Conservation (phyloP, 2,329 filamentous ascomycete species). For the Epichloe sylvatica region DNA sequence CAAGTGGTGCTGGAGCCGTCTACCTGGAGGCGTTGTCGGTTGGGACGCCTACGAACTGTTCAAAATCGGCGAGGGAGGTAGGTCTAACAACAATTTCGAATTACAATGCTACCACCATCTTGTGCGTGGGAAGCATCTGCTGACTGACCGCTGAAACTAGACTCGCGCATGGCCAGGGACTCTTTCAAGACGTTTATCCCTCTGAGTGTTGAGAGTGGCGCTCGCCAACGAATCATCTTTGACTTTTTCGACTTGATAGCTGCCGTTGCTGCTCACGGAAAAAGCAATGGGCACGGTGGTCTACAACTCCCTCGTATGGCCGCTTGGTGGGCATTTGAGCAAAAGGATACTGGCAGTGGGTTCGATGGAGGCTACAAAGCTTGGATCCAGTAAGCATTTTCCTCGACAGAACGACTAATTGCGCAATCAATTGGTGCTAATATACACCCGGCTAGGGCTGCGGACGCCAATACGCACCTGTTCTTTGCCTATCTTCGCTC, state of each 20-base stretch:
- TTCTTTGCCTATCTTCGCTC: constrained; percentile 97
- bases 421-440: constrained; percentile 2
- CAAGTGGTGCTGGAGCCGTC: constrained; percentile 97
- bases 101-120: not conserved
- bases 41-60: constrained; percentile 98
- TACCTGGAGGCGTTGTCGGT: constrained; percentile 80
- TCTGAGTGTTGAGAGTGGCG: constrained; percentile 75
- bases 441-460: constrained; percentile 45
- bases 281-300: constrained; percentile 82
- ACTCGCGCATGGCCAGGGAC: constrained; percentile 81
- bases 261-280: constrained; percentile 82
- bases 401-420: not conserved
- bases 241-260: constrained; percentile 92
- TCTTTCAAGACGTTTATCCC: constrained; percentile 96
- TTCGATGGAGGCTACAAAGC: constrained; percentile 89
- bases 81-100: not conserved
- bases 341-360: constrained; percentile 70
- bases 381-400: constrained; percentile 49
- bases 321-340: constrained; percentile 97
- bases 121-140: not conserved
- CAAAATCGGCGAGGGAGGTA: constrained; percentile 85
- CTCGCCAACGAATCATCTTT: constrained; percentile 78
- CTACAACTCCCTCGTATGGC: constrained; percentile 90
- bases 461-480: constrained; percentile 88
- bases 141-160: constrained; percentile 31